phyloP scores from a whole-genome alignment of 2,329 filamentous ascomycete species.

The Rasamsonia emersonii region DNA sequence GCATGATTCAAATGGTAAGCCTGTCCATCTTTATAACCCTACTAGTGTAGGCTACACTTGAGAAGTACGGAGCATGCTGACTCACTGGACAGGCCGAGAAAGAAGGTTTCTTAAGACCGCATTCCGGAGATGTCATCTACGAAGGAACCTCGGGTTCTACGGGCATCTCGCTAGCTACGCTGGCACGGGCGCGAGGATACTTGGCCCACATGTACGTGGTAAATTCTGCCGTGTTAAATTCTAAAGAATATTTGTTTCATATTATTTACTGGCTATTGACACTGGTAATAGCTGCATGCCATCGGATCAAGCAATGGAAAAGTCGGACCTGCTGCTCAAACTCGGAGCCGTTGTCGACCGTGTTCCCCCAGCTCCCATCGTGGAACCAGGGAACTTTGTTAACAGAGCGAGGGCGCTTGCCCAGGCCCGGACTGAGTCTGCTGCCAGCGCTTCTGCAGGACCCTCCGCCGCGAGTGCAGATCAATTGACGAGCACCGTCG shows the following conservation, averaged over 20 bases:
- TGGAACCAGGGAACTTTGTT: constrained; percentile 89
- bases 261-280: constrained; percentile 11
- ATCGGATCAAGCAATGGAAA: constrained; percentile 79
- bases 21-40: too few species aligned
- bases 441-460: constrained; percentile 9
- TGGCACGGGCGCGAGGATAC: constrained; percentile 83
- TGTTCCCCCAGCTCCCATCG: constrained; percentile 83
- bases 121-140: constrained; percentile 88
- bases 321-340: constrained; percentile 78
- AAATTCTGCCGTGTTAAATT: constrained; percentile 2
- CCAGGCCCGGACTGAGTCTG: constrained; percentile 54
- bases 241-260: constrained; percentile 1
- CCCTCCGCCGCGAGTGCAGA: constrained; percentile 5
- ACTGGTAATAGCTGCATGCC: constrained; percentile 81
- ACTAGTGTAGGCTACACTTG: too few species aligned
- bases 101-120: constrained; percentile 63
- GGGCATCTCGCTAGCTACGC: constrained; percentile 83
- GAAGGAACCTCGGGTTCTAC: constrained; percentile 96
- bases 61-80: too few species aligned
- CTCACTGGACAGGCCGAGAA: constrained; percentile 62
- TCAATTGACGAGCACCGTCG: constrained; percentile 11
- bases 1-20: constrained; percentile 63
- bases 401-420: constrained; percentile 78
- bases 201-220: constrained; percentile 67
- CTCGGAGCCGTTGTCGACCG: constrained; percentile 89